These are phyloP conservation scores for Leccinum proliferum DNA, from an alignment of 1,284 basidiomycete genomes.

Conservation along the genomic window DNA sequence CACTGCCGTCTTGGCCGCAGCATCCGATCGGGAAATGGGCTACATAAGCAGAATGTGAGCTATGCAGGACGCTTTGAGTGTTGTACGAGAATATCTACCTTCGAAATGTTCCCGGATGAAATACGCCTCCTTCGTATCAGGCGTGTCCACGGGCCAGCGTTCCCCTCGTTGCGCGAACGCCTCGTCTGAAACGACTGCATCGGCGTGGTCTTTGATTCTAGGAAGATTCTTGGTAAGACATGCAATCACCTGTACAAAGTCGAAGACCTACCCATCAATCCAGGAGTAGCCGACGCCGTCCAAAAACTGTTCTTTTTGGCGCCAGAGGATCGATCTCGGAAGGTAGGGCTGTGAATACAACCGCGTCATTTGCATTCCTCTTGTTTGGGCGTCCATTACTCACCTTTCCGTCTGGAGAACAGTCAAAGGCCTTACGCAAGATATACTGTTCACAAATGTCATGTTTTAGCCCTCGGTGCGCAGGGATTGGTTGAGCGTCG, in stretches of 20 bases:
- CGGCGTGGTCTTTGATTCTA: slow-evolving; percentile 91
- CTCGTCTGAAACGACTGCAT: slow-evolving; percentile 73
- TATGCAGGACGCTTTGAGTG: background rate
- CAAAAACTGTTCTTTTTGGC: slow-evolving; percentile 99
- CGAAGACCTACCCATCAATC: slow-evolving; percentile 83
- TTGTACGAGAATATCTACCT: slow-evolving; percentile 39
- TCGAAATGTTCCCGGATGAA: slow-evolving; percentile 95
- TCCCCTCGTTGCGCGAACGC: slow-evolving; percentile 71
- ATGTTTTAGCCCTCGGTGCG: background rate
- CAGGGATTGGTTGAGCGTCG: background rate
- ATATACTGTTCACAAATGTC: slow-evolving; percentile 64
- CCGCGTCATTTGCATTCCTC: slow-evolving; percentile 1
- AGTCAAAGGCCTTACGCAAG: slow-evolving; percentile 95
- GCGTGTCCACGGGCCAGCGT: slow-evolving; percentile 80
- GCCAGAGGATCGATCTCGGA: slow-evolving; percentile 93
- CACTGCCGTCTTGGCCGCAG: slow-evolving; percentile 90
- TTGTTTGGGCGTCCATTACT: slow-evolving; percentile 6
- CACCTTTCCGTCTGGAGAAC: slow-evolving; percentile 78
- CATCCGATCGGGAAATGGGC: slow-evolving; percentile 75
- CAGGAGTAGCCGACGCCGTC: slow-evolving; percentile 99
- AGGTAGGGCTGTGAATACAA: slow-evolving; percentile 71
- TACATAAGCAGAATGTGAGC: slow-evolving; percentile 25
- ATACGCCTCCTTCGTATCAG: slow-evolving; percentile 98
- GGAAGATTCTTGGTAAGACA: background rate
- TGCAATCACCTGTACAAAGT: background rate